Evolutionary conservation across 805 yeast species (phyloP).

Genomic region (Candida alai): DNA sequence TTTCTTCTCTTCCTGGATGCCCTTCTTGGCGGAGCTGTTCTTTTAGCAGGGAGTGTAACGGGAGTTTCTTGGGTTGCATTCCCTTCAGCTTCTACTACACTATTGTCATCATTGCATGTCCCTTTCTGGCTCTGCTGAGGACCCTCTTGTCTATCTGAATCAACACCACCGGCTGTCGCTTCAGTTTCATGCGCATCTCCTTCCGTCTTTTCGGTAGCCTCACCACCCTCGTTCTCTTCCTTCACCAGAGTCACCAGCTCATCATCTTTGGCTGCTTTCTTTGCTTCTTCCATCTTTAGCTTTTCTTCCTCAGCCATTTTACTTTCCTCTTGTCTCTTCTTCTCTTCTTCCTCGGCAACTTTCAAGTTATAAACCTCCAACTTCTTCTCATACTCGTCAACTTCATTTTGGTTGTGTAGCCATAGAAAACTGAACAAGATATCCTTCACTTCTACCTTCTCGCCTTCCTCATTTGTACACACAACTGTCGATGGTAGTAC

Average conservation of each 20-base stretch:
- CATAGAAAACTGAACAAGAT: slow-evolving; percentile 46
- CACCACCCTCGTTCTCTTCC: slow-evolving; percentile 16
- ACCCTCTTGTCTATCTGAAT: slow-evolving; percentile 7
- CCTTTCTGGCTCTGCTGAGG: neutral
- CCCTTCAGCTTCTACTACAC: slow-evolving; percentile 9
- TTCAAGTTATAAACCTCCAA: slow-evolving; percentile 26
- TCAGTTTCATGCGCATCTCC: slow-evolving; percentile 8
- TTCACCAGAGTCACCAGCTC: slow-evolving; percentile 11
- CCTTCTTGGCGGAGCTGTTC: slow-evolving; percentile 16
- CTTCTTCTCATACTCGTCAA: slow-evolving; percentile 41
- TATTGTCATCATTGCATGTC: slow-evolving; percentile 11
- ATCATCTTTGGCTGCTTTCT: slow-evolving; percentile 13
- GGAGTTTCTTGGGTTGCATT: slow-evolving; percentile 11
- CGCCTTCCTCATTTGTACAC: slow-evolving; percentile 21
- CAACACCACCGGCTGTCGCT: slow-evolving; percentile 10
- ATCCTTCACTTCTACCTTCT: slow-evolving; percentile 27
- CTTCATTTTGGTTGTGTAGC: slow-evolving; percentile 48
- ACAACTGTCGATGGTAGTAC: slow-evolving; percentile 26
- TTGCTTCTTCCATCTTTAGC: slow-evolving; percentile 13
- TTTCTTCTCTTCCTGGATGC: slow-evolving; percentile 13
- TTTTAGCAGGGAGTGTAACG: slow-evolving; percentile 12
- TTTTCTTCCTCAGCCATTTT: slow-evolving; percentile 21
- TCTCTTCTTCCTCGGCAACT: slow-evolving; percentile 24
- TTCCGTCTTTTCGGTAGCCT: slow-evolving; percentile 11
- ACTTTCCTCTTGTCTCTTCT: slow-evolving; percentile 22